Evolutionary conservation across 139 green algal genomes (phyloP), one percentile per base, ranked within the genome.

Genomic region (Marvania coccoides): DNA sequence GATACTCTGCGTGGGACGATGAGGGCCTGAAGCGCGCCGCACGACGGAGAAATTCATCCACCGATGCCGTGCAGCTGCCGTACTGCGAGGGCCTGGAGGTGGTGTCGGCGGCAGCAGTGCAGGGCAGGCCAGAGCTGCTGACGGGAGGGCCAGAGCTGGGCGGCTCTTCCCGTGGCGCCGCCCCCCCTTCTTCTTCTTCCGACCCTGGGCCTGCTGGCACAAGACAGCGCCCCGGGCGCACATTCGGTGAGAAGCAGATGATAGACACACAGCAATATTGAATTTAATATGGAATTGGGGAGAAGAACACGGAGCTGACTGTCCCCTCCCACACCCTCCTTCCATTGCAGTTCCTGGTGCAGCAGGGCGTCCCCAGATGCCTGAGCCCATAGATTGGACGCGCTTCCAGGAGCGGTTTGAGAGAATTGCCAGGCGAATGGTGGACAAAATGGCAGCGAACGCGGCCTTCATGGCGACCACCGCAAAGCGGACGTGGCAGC

Each of bases 41-140:
- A 1, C 56, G 45, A 3, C 9, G 33, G 26, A 51, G 71, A 55
- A 68, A 24, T 19, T 63, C 54, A 29, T 39, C 46, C 13, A 42
- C 29, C 5, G 71, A 77, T 5, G 30, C 71, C 2, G 71, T 77
- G 26, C 33, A 56, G 57, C 53, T 77, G 19, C 71, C 71, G 1
- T 77, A 73, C 45, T 77, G 71, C 47, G 71, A 77, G 45, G 71
- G 71, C 10, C 34, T 77, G n/a, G 71, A 77, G 56, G 40, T 77
- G 6, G 61, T 72, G 28, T 72, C 63, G 8, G 53, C 70, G 12
- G 70, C 70, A 45, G 70, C 70, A n/a, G 38, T 72, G 4, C 57
- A 38, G 8, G 34, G 38, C 26, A 54, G 35, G 13, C 62, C 59
- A 45, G 63, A 68, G 39, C 55, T 77, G 14, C 45, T 77, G 51